Base-by-base conservation (phyloP, 2,329 filamentous ascomycete genomes). In the Leptographium flavum region DNA sequence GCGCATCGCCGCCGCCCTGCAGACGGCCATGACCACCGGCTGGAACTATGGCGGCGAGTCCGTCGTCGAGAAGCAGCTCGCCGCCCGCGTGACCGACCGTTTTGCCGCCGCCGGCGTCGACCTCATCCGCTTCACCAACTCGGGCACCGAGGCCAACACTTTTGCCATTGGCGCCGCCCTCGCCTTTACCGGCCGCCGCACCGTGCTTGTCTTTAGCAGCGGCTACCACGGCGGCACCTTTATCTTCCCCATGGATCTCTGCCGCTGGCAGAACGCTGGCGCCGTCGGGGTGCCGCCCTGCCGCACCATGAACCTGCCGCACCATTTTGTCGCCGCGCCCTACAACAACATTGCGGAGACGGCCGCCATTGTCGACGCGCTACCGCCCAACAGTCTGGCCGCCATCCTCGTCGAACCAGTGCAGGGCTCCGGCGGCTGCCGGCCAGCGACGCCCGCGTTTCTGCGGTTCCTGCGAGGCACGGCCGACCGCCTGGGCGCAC, bases 351-450 rank as follows among this genome's bases (percentile, higher is more conserved):
- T 72, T 2, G 60, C 64, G 1, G 66, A 64, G 7, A 68, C 71
- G 0, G 60, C 57, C 6, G 53, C 52, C 2, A 63, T 71, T 11
- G 66, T 71, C 1, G 61, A 58, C 3, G 52, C 52, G 2, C 62
- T 71, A 13, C 47, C 65, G 2, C 14, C 41, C 19, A 30, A 48
- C 2, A 64, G 68, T 13, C 57, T 83, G 1, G 78, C 75, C 0
- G 77, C 74, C 1, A 73, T 84, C 19, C 54, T 84, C 2, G 60
- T 83, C 0, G 80, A 84, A 57, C 70, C 69, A 0, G 75, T 84
- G 67, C 75, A 81, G 51, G 77, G 76, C 1, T 67, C 70, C 4
- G 76, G 70, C 0, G 78, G 79, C 1, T 73, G 69, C 48, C 67
- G 76, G 4, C 61, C 66, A 0, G 77, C 63, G 1, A 63, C 61